Evolutionary conservation across 2,329 filamentous ascomycete species (phyloP).

Genomic region (Neopestalotiopsis rosae): DNA sequence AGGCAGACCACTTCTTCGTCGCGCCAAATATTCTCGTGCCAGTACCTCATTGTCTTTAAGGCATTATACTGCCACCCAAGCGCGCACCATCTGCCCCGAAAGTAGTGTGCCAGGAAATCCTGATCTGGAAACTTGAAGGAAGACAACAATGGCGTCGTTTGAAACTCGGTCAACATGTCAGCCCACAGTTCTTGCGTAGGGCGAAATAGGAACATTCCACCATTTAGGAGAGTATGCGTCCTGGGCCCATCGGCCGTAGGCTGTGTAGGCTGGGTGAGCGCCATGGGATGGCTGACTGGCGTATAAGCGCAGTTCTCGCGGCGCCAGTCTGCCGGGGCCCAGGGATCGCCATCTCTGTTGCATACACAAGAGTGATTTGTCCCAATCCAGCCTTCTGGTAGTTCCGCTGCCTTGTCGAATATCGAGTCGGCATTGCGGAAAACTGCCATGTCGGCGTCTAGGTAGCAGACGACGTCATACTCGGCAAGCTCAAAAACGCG

Average conservation of each 20-base stretch:
- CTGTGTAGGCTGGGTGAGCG: conserved; percentile 40
- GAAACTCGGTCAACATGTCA: conserved; percentile 46
- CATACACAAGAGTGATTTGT: conserved; percentile 58
- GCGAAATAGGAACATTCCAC: conserved; percentile 55
- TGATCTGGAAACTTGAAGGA: conserved; percentile 58
- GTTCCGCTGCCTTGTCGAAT: conserved; percentile 40
- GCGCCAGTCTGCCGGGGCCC: conserved; percentile 55
- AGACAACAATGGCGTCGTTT: conserved; percentile 41
- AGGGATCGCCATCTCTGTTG: conserved; percentile 54
- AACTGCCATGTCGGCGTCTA: conserved; percentile 59
- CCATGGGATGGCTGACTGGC: conserved; percentile 40
- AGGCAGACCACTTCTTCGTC: conserved; percentile 52
- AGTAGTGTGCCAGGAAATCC: conserved; percentile 57
- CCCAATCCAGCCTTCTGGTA: conserved; percentile 47
- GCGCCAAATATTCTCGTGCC: conserved; percentile 55
- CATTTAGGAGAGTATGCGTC: conserved; percentile 54
- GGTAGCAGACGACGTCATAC: conserved; percentile 50
- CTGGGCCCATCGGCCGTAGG: conserved; percentile 28
- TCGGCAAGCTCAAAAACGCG: conserved; percentile 53
- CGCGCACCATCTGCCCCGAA: conserved; percentile 46
- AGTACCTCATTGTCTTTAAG: conserved; percentile 58
- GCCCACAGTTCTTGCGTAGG: conserved; percentile 44
- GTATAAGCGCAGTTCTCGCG: conserved; percentile 54
- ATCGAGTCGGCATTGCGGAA: conserved; percentile 48
- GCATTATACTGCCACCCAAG: conserved; percentile 58